Evolutionary conservation across 768 basidiomycete genomes (phyloP), one percentile per base, ranked within the genome.

Genomic region (Mycena polygramma): DNA sequence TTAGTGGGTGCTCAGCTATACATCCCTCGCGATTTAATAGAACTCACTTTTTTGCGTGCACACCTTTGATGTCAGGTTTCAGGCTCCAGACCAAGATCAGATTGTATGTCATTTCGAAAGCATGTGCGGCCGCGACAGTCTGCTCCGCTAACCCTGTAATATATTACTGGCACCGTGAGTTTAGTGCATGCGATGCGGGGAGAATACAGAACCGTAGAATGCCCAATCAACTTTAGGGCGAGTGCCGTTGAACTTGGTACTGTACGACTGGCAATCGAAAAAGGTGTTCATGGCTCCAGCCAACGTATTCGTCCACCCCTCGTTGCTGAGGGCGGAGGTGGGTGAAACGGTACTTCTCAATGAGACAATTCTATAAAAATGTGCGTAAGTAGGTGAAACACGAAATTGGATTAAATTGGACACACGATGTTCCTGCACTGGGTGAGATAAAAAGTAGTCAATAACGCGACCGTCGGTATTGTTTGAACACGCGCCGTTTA

Each of bases 51-150:
- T 75, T 77, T 7, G 66, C 75, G 49, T 74, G 68, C 0, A 73
- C 26, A 35, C 76, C 74, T 58, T 76, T 74, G 37, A 60, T 61
- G 41, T 69, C 66, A 10, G 71, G 70, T 17, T 68, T 57, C 26
- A 75, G 71, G 52, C 77, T 75, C 77, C 77, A 78, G 10, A 48
- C 62, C 63, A 75, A 52, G 19, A 79, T 72, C 9, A 79, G 63
- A 57, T 79, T 79, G 59, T 78, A 79, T 2, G 66, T 71, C 78
- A 70, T 73, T 58, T 73, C 72, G n/a, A 77, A 77, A 8, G 74
- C 78, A 54, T 76, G 74, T 2, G 70, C 79, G 4, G 77, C 77
- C 5, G 76, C 72, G 13, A 75, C 75, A 36, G 76, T 78, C 43
- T 77, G 75, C 46, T 77, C 75, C 20, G 75, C 77, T 20, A 79